These are phyloP conservation scores for Russula brevipes DNA, from an alignment of 768 basidiomycete species.

Conservation along the genomic window DNA sequence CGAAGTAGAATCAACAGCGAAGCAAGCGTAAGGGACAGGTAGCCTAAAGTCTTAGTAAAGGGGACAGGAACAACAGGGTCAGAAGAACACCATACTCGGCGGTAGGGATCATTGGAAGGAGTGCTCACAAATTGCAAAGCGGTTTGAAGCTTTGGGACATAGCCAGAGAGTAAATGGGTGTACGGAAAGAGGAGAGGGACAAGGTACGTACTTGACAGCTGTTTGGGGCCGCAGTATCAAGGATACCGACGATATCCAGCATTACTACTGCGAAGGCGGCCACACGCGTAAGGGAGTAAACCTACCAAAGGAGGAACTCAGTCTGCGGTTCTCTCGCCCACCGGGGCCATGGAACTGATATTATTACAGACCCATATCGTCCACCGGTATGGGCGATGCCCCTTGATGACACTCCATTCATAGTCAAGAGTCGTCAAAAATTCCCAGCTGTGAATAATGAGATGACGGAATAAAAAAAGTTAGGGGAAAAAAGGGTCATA, in stretches of 20 bases:
- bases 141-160: background rate
- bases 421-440: background rate
- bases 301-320: background rate
- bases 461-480: background rate
- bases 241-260: background rate
- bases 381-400: background rate
- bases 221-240: background rate
- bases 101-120: background rate
- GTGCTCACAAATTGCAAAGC: background rate
- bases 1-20: constrained; percentile 11
- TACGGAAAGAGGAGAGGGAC: background rate
- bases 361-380: background rate
- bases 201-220: background rate
- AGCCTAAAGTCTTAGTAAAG: background rate
- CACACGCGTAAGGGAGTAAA: background rate
- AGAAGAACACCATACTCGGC: background rate
- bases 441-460: background rate
- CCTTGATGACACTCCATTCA: background rate
- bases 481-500: background rate
- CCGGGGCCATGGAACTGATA: too few relatives aligned
- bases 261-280: background rate
- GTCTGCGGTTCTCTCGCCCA: background rate
- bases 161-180: background rate
- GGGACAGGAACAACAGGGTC: background rate
- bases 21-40: background rate